Evolutionary conservation across 2,329 filamentous ascomycete species (phyloP).

Genomic region (Tolypocladium ophioglossoides): DNA sequence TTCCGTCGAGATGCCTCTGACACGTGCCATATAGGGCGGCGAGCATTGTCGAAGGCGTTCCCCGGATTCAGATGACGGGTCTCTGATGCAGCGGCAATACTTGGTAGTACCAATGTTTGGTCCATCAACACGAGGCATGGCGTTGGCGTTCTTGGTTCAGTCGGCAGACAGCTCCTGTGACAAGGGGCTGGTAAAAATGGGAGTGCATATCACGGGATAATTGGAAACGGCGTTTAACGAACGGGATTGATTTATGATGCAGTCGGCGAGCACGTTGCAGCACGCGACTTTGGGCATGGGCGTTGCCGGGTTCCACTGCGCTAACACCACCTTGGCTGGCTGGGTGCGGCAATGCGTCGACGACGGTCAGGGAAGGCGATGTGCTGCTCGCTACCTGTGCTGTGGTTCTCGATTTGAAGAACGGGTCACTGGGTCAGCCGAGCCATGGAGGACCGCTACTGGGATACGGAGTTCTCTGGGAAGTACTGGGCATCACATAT

Average conservation of each 20-base stretch:
- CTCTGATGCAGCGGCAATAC: not conserved
- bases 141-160: constrained; percentile 17
- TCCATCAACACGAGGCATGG: constrained; percentile 11
- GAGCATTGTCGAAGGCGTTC: constrained; percentile 31
- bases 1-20: not conserved
- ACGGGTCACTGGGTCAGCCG: not conserved
- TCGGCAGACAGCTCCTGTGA: not conserved
- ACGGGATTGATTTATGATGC: not conserved
- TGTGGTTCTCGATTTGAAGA: not conserved
- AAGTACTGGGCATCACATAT: not conserved
- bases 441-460: not conserved
- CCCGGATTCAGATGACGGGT: constrained; percentile 22
- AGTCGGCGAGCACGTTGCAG: not conserved
- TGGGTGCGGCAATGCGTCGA: not conserved
- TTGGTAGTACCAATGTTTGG: not conserved
- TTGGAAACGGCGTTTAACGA: not conserved
- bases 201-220: not conserved
- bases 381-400: not conserved
- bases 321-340: not conserved
- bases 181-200: not conserved
- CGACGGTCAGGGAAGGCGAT: not conserved
- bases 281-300: not conserved
- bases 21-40: constrained; percentile 25
- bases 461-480: not conserved
- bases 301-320: not conserved